Evolutionary conservation across 108 stramenopile genomes (phyloP).

Genomic region (Nitzschia palea): DNA sequence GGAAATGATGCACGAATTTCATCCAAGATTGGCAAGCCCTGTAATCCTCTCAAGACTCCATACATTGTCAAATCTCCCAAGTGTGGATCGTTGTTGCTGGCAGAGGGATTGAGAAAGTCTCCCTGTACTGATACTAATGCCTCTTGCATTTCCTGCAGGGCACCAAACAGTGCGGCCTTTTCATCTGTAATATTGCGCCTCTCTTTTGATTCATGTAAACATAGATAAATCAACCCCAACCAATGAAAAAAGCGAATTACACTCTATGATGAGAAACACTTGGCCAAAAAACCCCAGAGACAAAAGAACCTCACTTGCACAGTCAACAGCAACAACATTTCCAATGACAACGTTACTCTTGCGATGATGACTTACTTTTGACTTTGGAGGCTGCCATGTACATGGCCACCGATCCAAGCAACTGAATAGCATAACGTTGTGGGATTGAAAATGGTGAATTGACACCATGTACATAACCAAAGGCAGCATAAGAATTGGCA

Average conservation of each 20-base stretch:
- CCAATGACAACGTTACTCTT: no score
- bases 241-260: no score
- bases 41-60: constrained; percentile 75
- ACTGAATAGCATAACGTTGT: constrained; percentile 64
- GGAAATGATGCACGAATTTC: background rate
- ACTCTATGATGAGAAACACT: no score
- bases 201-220: no score
- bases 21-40: constrained; percentile 52
- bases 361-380: constrained; percentile 68
- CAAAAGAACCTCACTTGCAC: no score
- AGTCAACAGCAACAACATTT: no score
- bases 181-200: constrained; percentile 81
- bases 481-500: constrained; percentile 73
- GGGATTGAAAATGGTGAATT: constrained; percentile 47
- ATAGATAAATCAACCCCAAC: no score
- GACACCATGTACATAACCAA: constrained; percentile 77
- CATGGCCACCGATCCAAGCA: constrained; percentile 84
- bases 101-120: constrained; percentile 25
- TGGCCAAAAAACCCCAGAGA: no score
- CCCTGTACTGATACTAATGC: constrained; percentile 33
- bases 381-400: constrained; percentile 86
- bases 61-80: constrained; percentile 88
- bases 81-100: constrained; percentile 12
- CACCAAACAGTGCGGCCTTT: constrained; percentile 61
- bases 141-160: constrained; percentile 53